Conservation (phyloP, 2,329 filamentous ascomycete species). For the Davidsoniella virescens region DNA sequence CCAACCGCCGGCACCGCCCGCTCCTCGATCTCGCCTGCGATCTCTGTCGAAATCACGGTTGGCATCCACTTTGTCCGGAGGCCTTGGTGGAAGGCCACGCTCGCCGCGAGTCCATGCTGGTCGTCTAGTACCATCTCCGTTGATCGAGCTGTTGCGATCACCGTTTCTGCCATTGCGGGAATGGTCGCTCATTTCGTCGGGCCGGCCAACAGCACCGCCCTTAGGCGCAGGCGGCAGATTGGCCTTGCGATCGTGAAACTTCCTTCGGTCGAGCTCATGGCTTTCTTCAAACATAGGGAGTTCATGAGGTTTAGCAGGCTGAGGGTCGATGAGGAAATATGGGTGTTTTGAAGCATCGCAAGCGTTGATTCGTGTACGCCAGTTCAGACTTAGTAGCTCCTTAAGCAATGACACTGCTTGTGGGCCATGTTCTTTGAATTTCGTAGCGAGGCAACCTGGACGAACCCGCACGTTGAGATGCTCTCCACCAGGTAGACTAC, state of each 20-base stretch:
- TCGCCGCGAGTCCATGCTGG: constrained; percentile 19
- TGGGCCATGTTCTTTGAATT: constrained; percentile 61
- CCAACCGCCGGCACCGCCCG: neutral
- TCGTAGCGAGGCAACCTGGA: constrained; percentile 48
- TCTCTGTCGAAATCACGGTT: constrained; percentile 4
- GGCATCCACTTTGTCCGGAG: constrained; percentile 2
- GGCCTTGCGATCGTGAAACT: constrained; percentile 72
- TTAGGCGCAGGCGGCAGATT: constrained; percentile 79
- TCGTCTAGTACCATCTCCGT: constrained; percentile 20
- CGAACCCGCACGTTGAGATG: constrained; percentile 46
- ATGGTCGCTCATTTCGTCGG: constrained; percentile 31
- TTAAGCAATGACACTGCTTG: constrained; percentile 63
- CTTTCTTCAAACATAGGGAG: constrained; percentile 88
- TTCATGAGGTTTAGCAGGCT: constrained; percentile 68
- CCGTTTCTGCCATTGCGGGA: constrained; percentile 32
- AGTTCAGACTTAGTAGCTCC: constrained; percentile 76
- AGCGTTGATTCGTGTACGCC: constrained; percentile 76
- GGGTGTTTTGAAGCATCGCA: constrained; percentile 84
- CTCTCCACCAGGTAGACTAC: constrained; percentile 64
- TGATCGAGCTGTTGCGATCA: constrained; percentile 23
- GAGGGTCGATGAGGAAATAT: constrained; percentile 68
- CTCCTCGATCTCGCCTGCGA: neutral
- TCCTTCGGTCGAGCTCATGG: constrained; percentile 87
- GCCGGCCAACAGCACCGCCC: constrained; percentile 73
- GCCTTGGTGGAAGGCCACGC: constrained; percentile 7